Percentiles rank a stretch among this genome's conserved stretches.
These are phyloP conservation scores for Annulohypoxylon truncatum DNA, from an alignment of 2,329 filamentous ascomycete species.

Conservation along the genomic window DNA sequence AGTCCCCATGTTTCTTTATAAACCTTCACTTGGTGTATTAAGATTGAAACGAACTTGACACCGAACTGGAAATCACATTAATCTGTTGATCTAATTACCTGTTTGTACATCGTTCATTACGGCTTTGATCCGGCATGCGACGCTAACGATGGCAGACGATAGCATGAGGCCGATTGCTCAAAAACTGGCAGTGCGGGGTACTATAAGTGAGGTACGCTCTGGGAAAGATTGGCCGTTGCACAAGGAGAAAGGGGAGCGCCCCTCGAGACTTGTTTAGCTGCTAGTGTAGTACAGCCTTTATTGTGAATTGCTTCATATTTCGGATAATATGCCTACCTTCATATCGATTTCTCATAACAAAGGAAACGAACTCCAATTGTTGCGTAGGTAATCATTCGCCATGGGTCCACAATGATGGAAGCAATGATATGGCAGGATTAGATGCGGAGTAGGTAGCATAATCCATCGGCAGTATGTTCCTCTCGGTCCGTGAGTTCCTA, in stretches of 20 bases:
- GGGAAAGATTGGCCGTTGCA: not conserved
- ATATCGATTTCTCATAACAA: no score
- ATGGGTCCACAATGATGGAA: slow-evolving; percentile 2
- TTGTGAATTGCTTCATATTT: not conserved
- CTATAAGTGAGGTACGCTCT: not conserved
- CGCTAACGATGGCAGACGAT: not conserved
- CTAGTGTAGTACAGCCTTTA: no score
- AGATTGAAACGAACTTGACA: not conserved
- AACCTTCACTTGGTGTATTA: not conserved
- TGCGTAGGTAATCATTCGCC: not conserved
- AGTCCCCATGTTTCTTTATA: not conserved
- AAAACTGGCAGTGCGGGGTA: not conserved
- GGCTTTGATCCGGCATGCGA: not conserved
- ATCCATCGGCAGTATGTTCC: not conserved
- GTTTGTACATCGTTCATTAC: not conserved
- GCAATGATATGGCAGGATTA: not conserved
- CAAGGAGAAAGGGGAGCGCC: not conserved
- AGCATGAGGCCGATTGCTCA: not conserved
- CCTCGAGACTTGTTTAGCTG: no score
- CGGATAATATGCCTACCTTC: no score
- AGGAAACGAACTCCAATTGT: not conserved
- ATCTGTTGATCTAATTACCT: not conserved
- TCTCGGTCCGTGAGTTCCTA: not conserved
- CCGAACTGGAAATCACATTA: not conserved
- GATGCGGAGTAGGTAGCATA: slow-evolving; percentile 14